phyloP scores from a whole-genome alignment of 768 basidiomycete species.

The Boletus insuetus region DNA sequence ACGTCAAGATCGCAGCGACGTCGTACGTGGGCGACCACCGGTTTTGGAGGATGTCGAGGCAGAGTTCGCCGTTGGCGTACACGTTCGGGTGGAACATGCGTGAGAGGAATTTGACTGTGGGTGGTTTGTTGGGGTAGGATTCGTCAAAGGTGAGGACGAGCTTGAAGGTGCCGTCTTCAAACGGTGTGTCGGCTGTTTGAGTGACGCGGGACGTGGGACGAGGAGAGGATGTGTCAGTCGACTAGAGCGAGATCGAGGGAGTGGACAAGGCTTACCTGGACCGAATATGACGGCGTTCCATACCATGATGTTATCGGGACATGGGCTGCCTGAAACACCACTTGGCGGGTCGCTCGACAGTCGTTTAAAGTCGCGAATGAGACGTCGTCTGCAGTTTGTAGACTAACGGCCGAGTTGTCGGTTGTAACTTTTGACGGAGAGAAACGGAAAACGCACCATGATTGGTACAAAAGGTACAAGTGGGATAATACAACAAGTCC shows the following conservation, averaged over 20 bases:
- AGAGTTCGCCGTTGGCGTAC: constrained; percentile 97
- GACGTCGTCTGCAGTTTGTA: constrained; percentile 89
- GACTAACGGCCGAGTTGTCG: constrained; percentile 50
- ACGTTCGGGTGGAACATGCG: constrained; percentile 99
- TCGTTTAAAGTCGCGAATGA: constrained; percentile 97
- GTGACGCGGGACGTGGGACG: no score
- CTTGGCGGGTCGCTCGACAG: constrained; percentile 93
- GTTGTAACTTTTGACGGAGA: not conserved
- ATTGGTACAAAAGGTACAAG: not conserved
- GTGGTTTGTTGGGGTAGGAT: constrained; percentile 97
- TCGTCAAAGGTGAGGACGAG: constrained; percentile 95
- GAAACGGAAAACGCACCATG: constrained; percentile 19
- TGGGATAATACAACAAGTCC: not conserved
- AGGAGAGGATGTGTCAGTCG: constrained; percentile 1
- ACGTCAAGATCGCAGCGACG: constrained; percentile 96
- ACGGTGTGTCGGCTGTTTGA: constrained; percentile 86
- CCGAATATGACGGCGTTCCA: constrained; percentile 99
- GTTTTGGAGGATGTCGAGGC: constrained; percentile 97
- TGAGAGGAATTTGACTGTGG: constrained; percentile 94
- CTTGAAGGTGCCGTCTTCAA: constrained; percentile 99
- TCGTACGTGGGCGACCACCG: constrained; percentile 99
- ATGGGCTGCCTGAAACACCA: constrained; percentile 95
- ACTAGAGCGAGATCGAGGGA: not conserved
- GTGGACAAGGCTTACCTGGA: constrained; percentile 62
- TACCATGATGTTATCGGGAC: constrained; percentile 98